Evolutionary conservation across 1,139 yeast species (phyloP).

Genomic region (Diutina catenulata): DNA sequence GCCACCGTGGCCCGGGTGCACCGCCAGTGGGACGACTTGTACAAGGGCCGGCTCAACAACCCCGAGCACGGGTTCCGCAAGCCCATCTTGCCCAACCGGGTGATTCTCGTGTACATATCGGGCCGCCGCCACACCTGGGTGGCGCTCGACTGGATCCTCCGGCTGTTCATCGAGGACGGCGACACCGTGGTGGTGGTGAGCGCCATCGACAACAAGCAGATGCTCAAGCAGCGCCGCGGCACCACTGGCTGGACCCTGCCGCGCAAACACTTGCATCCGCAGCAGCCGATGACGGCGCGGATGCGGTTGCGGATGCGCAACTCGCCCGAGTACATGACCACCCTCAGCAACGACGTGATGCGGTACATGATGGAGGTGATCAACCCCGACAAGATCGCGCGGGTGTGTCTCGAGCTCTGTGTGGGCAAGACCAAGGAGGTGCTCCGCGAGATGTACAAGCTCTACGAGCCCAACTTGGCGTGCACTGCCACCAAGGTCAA

Average conservation of each 20-base stretch:
- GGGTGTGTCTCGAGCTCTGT: constrained; percentile 50
- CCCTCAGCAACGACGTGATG: constrained; percentile 31
- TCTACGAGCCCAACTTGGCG: constrained; percentile 56
- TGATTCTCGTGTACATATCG: constrained; percentile 50
- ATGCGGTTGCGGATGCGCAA: constrained; percentile 22
- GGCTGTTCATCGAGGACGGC: constrained; percentile 41
- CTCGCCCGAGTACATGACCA: constrained; percentile 23
- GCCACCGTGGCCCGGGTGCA: constrained; percentile 40
- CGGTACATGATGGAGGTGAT: constrained; percentile 34
- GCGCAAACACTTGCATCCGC: no score
- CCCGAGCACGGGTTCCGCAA: constrained; percentile 10
- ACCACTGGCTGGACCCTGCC: no score
- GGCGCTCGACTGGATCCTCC: constrained; percentile 57
- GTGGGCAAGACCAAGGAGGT: constrained; percentile 48
- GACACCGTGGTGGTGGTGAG: constrained; percentile 53
- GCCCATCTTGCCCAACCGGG: constrained; percentile 40
- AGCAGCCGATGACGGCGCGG: constrained; percentile 20
- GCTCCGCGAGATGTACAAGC: constrained; percentile 46
- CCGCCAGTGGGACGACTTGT: constrained; percentile 26
- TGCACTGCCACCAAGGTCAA: constrained; percentile 49
- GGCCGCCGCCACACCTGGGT: constrained; percentile 77
- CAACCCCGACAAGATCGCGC: constrained; percentile 38
- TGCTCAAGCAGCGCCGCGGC: not conserved
- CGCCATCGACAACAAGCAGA: constrained; percentile 15
- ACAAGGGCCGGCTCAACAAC: constrained; percentile 19